Percentiles rank a stretch among this genome's conserved stretches.
Evolutionary conservation across 2,329 filamentous ascomycete genomes (phyloP).

Genomic region (Botrytis deweyae): DNA sequence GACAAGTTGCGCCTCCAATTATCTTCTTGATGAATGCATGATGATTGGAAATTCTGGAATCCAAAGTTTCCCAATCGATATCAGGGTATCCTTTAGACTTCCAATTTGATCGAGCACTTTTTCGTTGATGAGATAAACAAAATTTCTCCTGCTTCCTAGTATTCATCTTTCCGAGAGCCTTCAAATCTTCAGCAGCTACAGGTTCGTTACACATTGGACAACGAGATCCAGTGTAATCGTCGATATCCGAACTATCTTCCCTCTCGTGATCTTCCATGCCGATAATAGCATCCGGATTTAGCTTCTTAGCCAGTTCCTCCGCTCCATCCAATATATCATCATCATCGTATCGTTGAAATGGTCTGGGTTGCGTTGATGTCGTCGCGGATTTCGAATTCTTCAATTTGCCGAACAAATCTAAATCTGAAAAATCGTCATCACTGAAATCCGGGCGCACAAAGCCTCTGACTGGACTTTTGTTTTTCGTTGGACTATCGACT

Average conservation of each 20-base stretch:
- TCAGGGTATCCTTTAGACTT: constrained; percentile 59
- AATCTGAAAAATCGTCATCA: constrained; percentile 6
- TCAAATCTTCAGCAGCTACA: constrained; percentile 57
- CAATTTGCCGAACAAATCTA: not conserved
- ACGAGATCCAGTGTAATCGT: constrained; percentile 26
- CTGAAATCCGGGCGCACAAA: constrained; percentile 6
- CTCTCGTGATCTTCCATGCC: not conserved
- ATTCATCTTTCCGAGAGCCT: constrained; percentile 53
- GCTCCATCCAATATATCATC: constrained; percentile 14
- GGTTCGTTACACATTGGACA: constrained; percentile 68
- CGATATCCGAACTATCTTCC: constrained; percentile 4
- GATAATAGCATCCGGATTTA: not conserved
- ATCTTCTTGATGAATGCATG: constrained; percentile 56
- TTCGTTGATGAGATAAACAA: constrained; percentile 61
- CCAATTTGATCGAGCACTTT: constrained; percentile 48
- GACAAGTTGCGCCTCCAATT: constrained; percentile 54
- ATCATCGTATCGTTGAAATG: constrained; percentile 13
- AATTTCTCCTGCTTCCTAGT: constrained; percentile 61
- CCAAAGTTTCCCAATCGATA: constrained; percentile 67
- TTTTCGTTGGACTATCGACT: not conserved
- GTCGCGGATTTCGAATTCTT: not conserved
- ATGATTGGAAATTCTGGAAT: constrained; percentile 57
- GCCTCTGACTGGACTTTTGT: constrained; percentile 1
- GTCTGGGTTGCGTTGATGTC: not conserved
- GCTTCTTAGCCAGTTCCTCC: constrained; percentile 7